Base-by-base conservation (phyloP, 2,329 filamentous ascomycete genomes). In the Dothideomycetidae sp. region DNA sequence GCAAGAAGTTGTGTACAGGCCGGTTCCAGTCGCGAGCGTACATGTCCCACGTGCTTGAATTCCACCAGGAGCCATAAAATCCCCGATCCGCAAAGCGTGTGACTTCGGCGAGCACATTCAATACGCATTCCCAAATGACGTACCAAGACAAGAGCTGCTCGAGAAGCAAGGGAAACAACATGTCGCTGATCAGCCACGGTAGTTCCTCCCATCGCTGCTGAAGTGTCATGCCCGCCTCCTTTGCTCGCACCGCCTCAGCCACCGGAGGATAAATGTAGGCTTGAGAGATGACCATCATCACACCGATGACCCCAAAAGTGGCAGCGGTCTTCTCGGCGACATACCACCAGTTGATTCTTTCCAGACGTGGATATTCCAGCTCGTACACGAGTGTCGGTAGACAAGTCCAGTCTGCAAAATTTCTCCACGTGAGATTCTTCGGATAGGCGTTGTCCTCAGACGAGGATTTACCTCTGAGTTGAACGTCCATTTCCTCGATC, bases 1-100 rank as follows among this genome's bases (percentile, higher is more conserved):
- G 64, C 17, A 86, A 61, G 55, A 86, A 86, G 48, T 78, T 75
- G 52, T 85, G 80, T 3, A 86, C 80, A 0, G 81, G 80, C n/a
- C 73, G 62, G 52, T 86, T 86, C 81, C 81, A 86, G 52, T 84
- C 78, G 28, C 81, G 67, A 3, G 81, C 80, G 49, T 81, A 88
- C 51, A 84, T 76, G 49, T 85, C 79, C 71, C 76, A 83, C 0
- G 62, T 62, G 11, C 67, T 55, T n/a, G 52, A 53, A 44, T 68
- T 67, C 68, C 67, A 68, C 66, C 66, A 66, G 46, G 63, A 59
- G 42, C 64, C 59, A 43, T 65, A 63, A 56, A 85, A 85, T 43
- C 73, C 77, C 32, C 81, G 71, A 53, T 86, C 81, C 3, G 81
- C 80, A 53, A 86, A 88, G 44, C 67, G 66, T 0, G 80, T 85